These are phyloP conservation scores for Eutrema heterophyllum DNA, from an alignment of 345 rosid genomes.

Conservation along the genomic window DNA sequence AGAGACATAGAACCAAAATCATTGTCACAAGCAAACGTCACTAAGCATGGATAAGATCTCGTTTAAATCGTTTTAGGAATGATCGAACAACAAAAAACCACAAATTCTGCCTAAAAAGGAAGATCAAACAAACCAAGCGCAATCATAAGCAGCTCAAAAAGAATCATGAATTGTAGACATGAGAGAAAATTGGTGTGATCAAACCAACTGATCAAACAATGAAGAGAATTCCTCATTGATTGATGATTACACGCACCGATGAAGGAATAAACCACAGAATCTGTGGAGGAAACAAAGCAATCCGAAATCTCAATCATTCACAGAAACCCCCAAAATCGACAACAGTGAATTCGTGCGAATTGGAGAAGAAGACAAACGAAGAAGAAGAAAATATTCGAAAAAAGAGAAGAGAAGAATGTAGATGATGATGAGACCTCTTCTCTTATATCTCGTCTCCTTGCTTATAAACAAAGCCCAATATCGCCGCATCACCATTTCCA, in stretches of 20 bases:
- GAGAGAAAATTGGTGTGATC: no score
- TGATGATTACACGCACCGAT: constrained; percentile 5
- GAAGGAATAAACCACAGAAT: not conserved
- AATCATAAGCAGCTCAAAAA: not conserved
- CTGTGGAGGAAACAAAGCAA: not conserved
- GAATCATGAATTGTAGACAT: not conserved
- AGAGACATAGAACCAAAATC: not conserved
- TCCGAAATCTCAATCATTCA: not conserved
- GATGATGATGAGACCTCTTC: constrained; percentile 20
- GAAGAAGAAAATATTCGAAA: not conserved
- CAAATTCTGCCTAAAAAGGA: not conserved
- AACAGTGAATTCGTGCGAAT: not conserved
- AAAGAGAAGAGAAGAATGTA: not conserved
- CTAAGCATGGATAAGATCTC: not conserved
- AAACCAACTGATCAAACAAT: no score
- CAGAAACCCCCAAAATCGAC: not conserved
- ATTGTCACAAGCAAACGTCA: not conserved
- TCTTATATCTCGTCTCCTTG: not conserved
- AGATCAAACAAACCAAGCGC: not conserved
- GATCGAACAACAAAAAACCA: not conserved
- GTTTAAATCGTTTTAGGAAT: not conserved
- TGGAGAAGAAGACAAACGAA: not conserved
- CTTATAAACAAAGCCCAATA: constrained; percentile 29
- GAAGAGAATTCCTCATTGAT: not conserved
- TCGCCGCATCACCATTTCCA: constrained; percentile 16